Evolutionary conservation across 495 filamentous ascomycete genomes (phyloP).

Genomic region (Daldinia loculata): DNA sequence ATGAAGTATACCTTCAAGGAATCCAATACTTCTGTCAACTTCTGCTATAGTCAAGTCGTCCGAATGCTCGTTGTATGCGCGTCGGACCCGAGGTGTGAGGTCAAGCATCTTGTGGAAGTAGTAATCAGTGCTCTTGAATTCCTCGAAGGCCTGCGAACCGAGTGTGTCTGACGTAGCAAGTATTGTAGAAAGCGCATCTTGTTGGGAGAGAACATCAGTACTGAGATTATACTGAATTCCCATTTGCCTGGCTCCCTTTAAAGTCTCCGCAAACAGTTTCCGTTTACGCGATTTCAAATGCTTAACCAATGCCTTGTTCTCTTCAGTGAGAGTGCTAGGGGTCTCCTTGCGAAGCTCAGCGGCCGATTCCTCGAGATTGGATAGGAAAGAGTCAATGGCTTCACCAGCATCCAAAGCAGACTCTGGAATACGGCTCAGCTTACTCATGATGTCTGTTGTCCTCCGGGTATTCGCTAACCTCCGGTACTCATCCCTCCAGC

Average conservation of each 20-base stretch:
- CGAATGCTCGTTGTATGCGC: slow-evolving; percentile 72
- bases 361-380: slow-evolving; percentile 72
- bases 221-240: slow-evolving; percentile 84
- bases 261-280: slow-evolving; percentile 86
- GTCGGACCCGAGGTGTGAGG: slow-evolving; percentile 71
- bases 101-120: slow-evolving; percentile 82
- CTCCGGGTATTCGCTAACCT: slow-evolving; percentile 73
- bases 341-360: slow-evolving; percentile 80
- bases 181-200: slow-evolving; percentile 73
- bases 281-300: slow-evolving; percentile 91
- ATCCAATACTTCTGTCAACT: slow-evolving; percentile 77
- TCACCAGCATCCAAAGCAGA: slow-evolving; percentile 63
- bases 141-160: slow-evolving; percentile 52
- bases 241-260: slow-evolving; percentile 84
- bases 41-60: slow-evolving; percentile 84
- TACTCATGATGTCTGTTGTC: slow-evolving; percentile 63
- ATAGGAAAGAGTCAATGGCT: slow-evolving; percentile 71
- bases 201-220: slow-evolving; percentile 70
- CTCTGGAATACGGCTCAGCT: slow-evolving; percentile 59
- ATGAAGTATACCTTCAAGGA: slow-evolving; percentile 81
- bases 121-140: slow-evolving; percentile 47
- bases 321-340: slow-evolving; percentile 75
- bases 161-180: slow-evolving; percentile 63
- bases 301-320: slow-evolving; percentile 80
- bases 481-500: slow-evolving; percentile 69